Percentiles rank a stretch among this genome's conserved stretches.
phyloP scores from a whole-genome alignment of 176 grass and related monocot species.

The Musa troglodytarum region DNA sequence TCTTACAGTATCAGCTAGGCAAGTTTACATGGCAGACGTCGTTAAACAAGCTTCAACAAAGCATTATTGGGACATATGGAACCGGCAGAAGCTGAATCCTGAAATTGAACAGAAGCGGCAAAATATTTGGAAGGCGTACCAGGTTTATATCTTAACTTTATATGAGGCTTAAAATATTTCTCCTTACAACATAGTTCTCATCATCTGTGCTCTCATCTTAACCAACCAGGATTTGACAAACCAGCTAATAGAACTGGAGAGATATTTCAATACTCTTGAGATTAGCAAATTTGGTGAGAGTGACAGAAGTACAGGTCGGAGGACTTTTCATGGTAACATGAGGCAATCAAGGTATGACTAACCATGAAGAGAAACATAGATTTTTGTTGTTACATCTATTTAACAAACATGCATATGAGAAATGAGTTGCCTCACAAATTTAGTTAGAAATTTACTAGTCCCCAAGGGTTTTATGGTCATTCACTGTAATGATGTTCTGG shows the following conservation, averaged over 20 bases:
- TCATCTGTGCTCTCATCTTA: background rate
- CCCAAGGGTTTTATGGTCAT: too few relatives aligned
- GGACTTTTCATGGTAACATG: constrained; percentile 42
- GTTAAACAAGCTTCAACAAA: constrained; percentile 75
- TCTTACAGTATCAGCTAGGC: constrained; percentile 72
- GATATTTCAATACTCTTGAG: constrained; percentile 90
- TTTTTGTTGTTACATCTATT: background rate
- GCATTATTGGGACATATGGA: constrained; percentile 92
- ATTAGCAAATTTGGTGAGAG: constrained; percentile 79
- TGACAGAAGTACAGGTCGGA: constrained; percentile 47
- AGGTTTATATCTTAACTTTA: constrained; percentile 32
- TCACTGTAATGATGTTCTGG: too few relatives aligned
- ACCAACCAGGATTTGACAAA: constrained; percentile 68
- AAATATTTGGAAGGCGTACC: constrained; percentile 78
- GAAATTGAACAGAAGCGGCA: constrained; percentile 89
- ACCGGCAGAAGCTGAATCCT: constrained; percentile 76
- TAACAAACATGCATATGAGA: too few relatives aligned
- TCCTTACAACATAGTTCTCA: background rate
- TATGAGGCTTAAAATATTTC: background rate
- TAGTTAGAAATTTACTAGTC: too few relatives aligned
- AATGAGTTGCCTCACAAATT: background rate
- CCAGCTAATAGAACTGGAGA: constrained; percentile 82
- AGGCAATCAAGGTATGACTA: constrained; percentile 45
- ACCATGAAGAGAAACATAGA: constrained; percentile 10
- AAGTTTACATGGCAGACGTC: constrained; percentile 87